A percentile compares a stretch with the other conserved stretches of the same genome.
phyloP scores from a whole-genome alignment of 2,329 filamentous ascomycete genomes.

The Elsinoe necatrix region DNA sequence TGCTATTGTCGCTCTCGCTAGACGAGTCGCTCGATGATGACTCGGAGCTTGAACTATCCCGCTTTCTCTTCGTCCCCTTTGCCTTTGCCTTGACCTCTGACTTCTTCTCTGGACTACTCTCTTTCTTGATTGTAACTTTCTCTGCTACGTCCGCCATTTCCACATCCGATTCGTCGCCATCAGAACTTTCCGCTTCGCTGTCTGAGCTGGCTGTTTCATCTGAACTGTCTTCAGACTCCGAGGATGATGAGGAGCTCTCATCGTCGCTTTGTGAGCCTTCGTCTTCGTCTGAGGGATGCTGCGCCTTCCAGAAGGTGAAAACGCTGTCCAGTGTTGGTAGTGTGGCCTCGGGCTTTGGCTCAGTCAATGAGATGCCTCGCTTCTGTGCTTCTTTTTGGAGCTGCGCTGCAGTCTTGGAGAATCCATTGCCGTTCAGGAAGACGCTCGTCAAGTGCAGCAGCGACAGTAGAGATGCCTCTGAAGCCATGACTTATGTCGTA shows the following conservation, averaged over 20 bases:
- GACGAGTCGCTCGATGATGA: conserved; percentile 8
- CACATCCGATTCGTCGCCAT: conserved; percentile 20
- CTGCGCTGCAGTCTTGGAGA: conserved; percentile 25
- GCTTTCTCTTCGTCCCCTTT: conserved; percentile 11
- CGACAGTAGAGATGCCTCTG: background rate
- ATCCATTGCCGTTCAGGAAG: conserved; percentile 28
- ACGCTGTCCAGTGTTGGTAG: conserved; percentile 21
- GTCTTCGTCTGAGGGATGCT: conserved; percentile 20
- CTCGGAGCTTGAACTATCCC: conserved; percentile 13
- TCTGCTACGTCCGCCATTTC: conserved; percentile 18
- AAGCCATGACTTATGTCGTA: background rate
- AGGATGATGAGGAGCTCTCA: conserved; percentile 18
- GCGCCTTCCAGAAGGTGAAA: conserved; percentile 22
- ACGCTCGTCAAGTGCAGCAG: conserved; percentile 18
- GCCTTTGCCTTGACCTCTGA: conserved; percentile 19
- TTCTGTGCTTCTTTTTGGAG: conserved; percentile 28
- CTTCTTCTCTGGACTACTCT: conserved; percentile 27
- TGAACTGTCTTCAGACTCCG: background rate
- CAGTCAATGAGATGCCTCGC: conserved; percentile 23
- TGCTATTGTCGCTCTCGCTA: conserved; percentile 19
- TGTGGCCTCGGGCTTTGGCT: conserved; percentile 20
- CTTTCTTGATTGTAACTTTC: conserved; percentile 20
- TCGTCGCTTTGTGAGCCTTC: conserved; percentile 17
- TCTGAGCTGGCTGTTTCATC: too few species aligned
- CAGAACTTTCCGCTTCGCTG: conserved; percentile 2